These are phyloP conservation scores for Phytophthora hybrid DNA, from an alignment of 352 stramenopile genomes.

Conservation along the genomic window DNA sequence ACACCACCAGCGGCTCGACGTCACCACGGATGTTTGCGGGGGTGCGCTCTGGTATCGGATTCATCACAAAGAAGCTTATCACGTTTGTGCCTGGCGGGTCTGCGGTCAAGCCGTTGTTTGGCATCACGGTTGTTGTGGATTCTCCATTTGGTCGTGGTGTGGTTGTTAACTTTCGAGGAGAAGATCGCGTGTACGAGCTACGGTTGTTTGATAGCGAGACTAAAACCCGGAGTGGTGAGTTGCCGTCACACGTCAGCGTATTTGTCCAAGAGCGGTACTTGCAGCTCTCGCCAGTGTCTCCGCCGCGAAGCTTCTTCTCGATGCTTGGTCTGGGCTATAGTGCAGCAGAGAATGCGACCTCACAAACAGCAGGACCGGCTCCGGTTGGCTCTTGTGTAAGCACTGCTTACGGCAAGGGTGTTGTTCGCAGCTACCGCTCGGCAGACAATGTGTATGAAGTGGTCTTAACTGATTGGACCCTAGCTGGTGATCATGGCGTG, in stretches of 20 bases:
- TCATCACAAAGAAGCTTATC: conserved; percentile 84
- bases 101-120: conserved; percentile 60
- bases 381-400: conserved; percentile 47
- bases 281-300: conserved; percentile 58
- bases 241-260: conserved; percentile 33
- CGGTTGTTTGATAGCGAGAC: conserved; percentile 59
- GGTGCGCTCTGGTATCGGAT: conserved; percentile 75
- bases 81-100: conserved; percentile 69
- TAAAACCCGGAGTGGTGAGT: conserved; percentile 37
- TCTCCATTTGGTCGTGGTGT: conserved; percentile 80
- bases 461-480: conserved; percentile 55
- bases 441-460: conserved; percentile 57
- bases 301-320: conserved; percentile 76
- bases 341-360: conserved; percentile 26
- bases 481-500: conserved; percentile 44
- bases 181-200: conserved; percentile 76
- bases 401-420: conserved; percentile 65
- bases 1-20: conserved; percentile 28
- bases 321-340: conserved; percentile 57
- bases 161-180: conserved; percentile 69
- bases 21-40: conserved; percentile 80
- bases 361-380: conserved; percentile 8
- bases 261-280: conserved; percentile 69
- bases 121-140: conserved; percentile 63
- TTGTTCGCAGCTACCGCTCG: conserved; percentile 49